phyloP scores from a whole-genome alignment of 1,139 yeast genomes.

The Taphrina populina region DNA sequence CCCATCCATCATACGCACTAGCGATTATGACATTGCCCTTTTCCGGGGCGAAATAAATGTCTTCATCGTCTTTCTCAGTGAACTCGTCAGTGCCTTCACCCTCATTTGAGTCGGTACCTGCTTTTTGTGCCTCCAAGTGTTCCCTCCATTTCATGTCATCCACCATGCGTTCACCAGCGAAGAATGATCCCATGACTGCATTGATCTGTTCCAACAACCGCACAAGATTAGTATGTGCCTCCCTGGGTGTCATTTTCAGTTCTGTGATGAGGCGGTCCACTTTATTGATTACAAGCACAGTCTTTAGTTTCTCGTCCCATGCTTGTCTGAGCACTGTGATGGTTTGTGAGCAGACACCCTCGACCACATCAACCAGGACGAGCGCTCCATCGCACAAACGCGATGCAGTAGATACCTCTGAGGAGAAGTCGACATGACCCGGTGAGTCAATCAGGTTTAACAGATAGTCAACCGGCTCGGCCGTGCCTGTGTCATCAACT shows the following conservation, averaged over 20 bases:
- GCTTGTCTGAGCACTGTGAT: conserved; percentile 92
- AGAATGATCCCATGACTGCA: conserved; percentile 90
- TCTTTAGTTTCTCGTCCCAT: conserved; percentile 89
- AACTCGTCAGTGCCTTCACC: conserved; percentile 56
- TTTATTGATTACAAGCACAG: conserved; percentile 87
- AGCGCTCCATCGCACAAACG: conserved; percentile 96
- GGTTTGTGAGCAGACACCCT: conserved; percentile 85
- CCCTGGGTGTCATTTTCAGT: conserved; percentile 74
- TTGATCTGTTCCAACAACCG: conserved; percentile 88
- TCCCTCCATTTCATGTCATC: conserved; percentile 76
- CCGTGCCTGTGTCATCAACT: neutral
- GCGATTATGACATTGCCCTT: conserved; percentile 90
- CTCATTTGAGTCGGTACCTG: conserved; percentile 35
- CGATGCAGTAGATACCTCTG: conserved; percentile 94
- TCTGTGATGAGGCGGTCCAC: conserved; percentile 84
- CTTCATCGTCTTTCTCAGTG: conserved; percentile 76
- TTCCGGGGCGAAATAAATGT: conserved; percentile 84
- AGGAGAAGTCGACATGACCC: conserved; percentile 95
- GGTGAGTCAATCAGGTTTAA: conserved; percentile 96
- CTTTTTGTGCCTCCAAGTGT: conserved; percentile 39
- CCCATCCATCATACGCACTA: conserved; percentile 97
- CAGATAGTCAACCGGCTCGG: conserved; percentile 56
- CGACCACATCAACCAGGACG: conserved; percentile 92
- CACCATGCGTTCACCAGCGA: conserved; percentile 90
- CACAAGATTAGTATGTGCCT: conserved; percentile 78